Base-by-base conservation (phyloP, 2,329 filamentous ascomycete genomes). In the Diplocarpon mali region DNA sequence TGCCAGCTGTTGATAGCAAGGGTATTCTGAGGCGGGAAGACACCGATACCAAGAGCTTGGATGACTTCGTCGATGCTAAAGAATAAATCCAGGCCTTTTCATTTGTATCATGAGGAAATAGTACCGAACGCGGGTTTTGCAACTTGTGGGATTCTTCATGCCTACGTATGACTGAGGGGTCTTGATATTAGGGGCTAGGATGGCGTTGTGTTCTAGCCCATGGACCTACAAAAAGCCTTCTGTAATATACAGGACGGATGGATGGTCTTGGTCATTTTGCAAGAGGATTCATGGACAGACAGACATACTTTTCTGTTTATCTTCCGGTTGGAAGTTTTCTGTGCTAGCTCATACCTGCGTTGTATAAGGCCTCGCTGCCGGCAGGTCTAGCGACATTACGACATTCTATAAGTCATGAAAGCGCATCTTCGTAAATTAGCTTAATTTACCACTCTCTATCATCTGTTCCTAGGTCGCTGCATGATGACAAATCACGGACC, bases 1-100 rank as follows among this genome's bases (percentile, higher is more conserved):
- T 78, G 31, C 72, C 72, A 3, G 46, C 57, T 24, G 53, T 44
- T 7, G 36, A 46, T 34, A 27, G 13, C 32, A 31, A 50, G 4
- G 11, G 34, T 15, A 16, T 35, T 13, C 35, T 62, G 24, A 51
- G 48, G 31, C 51, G 58, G 38, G 35, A 56, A 38, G 55, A 60
- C 42, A 62, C 59, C 8, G 58, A 60, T 42, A 58, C 54, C 2
- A 40, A 53, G 8, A 58, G 55, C 46, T 6, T 58, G 24, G 60
- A 62, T 52, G 60, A 62, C 40, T 62, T 61, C 42, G 52, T 61
- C n/a, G 60, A 62, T 52, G 60, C 60, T 9, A 44, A 60, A 30
- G 51, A 51, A 40, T 60, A 47, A 51, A 43, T 29, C 29, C 14
- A 20, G 4, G 5, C 30, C n/a, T 32, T 10, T 14, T 4, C 5